Evolutionary conservation across 148 eudicot genomes (phyloP), one percentile per base, ranked within the genome.

Genomic region (Diospyros lotus): DNA sequence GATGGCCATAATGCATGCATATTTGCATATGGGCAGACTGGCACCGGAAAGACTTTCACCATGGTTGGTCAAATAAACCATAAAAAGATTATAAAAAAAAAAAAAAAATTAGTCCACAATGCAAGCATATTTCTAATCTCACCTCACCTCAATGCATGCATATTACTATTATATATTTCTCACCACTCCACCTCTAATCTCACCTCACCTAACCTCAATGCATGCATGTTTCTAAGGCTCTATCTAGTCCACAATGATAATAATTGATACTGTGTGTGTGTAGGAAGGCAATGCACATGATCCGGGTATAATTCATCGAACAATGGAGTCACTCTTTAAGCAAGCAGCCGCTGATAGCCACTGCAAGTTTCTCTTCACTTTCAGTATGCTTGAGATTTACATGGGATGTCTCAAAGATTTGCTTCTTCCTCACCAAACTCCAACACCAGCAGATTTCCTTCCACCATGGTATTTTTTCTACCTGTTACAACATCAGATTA

Each of bases 361-460:
- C 28, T 0, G 28, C 60, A 65, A 52, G 39, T 45, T 71, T 48
- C 71, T 72, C 54, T 65, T 77, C 45, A 72, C 43, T 63, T 71
- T 77, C 66, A 77, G 80, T 50, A 77, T 77, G 80, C 76, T 77
- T 18, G 80, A 77, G 50, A 77, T 77, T 42, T 77, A 77, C 71
- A 43, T 72, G 62, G 80, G 80, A 43, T 43, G 72, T 64, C 71
- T 72, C n/a, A 77, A 54, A 72, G 80, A 77, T 65, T 58, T 77
- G 18, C 80, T 77, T 52, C 39, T 56, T 45, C 76, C 80, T 54
- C 80, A 28, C 28, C 28, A 15, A 8, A 39, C 72, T 56, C 44
- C 14, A 64, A 71, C 56, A 38, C 12, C 72, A 38, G 64, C 75
- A 41, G 50, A 64, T 53, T 45, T 62, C 17, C 4, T 75, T 52